phyloP scores from a whole-genome alignment of 2,329 filamentous ascomycete species.

The Aspergillus intermedius region DNA sequence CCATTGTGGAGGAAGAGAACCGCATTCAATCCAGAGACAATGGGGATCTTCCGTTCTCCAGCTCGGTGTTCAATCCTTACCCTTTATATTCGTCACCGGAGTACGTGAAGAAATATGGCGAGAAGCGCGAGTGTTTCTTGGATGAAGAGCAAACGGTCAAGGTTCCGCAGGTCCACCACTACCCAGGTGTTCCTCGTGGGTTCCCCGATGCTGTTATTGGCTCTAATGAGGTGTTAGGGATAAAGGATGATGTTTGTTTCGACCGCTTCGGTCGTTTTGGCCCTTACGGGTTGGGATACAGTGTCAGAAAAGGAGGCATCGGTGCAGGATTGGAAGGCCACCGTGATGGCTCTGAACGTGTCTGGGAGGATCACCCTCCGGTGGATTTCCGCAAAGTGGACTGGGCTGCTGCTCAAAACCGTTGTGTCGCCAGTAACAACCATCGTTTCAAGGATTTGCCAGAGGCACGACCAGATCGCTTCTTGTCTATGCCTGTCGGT shows the following conservation, averaged over 20 bases:
- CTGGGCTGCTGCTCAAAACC: constrained; percentile 72
- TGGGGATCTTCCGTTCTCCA: constrained; percentile 32
- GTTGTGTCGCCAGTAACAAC: constrained; percentile 65
- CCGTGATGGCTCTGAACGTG: constrained; percentile 67
- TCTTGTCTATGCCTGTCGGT: constrained; percentile 29
- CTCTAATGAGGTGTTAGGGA: constrained; percentile 72
- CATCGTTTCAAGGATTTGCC: constrained; percentile 55
- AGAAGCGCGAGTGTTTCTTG: constrained; percentile 70
- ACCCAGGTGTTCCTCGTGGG: constrained; percentile 70
- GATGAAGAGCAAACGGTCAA: constrained; percentile 58
- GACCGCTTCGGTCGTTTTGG: constrained; percentile 83
- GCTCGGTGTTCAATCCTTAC: constrained; percentile 61
- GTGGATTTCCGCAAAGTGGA: constrained; percentile 71
- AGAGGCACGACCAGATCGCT: constrained; percentile 28
- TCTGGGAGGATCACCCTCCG: constrained; percentile 65
- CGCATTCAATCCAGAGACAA: constrained; percentile 18
- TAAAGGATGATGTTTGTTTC: constrained; percentile 84
- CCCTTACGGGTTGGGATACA: constrained; percentile 87
- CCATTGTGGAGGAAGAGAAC: constrained; percentile 21
- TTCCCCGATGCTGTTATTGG: constrained; percentile 81
- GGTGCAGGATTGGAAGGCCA: constrained; percentile 83
- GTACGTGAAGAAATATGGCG: constrained; percentile 52
- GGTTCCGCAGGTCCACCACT: constrained; percentile 66
- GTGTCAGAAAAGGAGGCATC: constrained; percentile 66
- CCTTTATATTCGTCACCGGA: constrained; percentile 54